Evolutionary conservation across 192 early-diverging fungal genomes (phyloP), one percentile per base, ranked within the genome.

Genomic region (Coemansia sp.): DNA sequence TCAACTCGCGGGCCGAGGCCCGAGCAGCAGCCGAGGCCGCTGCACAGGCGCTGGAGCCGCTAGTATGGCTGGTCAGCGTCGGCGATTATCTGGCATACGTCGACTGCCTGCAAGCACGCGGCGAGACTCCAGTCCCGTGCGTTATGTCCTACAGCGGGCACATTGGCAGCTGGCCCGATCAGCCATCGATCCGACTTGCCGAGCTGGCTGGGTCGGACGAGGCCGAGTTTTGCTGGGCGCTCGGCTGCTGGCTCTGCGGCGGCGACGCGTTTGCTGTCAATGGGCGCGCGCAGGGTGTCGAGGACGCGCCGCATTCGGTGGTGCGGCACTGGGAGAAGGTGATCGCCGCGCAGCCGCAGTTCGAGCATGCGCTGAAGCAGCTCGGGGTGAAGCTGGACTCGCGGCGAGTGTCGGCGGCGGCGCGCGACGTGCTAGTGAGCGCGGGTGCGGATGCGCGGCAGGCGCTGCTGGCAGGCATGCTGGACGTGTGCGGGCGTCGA

Each of bases 201-300:
- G 30, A 27, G 31, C 20, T 60, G 15, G 17, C 32, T 0, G 11
- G 36, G 17, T 14, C 25, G 5, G 46, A 48, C 8, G 41, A 38
- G 1, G 5, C 30, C 41, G 51, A 58, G 19, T 45, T 59, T 34
- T 46, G 67, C 40, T 67, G 71, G 64, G 64, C 71, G n/a, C 52
- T 75, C 38, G 71, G 71, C 8, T 56, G 71, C 61, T 75, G 71
- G 71, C 39, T 75, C 10, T 63, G 64, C 36, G 60, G 60, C 44
- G 48, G 60, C 29, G 61, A 51, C 32, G 50, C 57, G 8, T 46
- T 66, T 49, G 40, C 30, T 4, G 43, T 45, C 4, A 23, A 23
- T 10, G 25, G n/a, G 17, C 23, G 26, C 2, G 26, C 21, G 17
- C 5, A 20, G n/a, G 3, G 28, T 8, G 2, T 3, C 36, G 36